Base-by-base conservation (phyloP, 148 eudicot species). In the Fagopyrum tataricum region DNA sequence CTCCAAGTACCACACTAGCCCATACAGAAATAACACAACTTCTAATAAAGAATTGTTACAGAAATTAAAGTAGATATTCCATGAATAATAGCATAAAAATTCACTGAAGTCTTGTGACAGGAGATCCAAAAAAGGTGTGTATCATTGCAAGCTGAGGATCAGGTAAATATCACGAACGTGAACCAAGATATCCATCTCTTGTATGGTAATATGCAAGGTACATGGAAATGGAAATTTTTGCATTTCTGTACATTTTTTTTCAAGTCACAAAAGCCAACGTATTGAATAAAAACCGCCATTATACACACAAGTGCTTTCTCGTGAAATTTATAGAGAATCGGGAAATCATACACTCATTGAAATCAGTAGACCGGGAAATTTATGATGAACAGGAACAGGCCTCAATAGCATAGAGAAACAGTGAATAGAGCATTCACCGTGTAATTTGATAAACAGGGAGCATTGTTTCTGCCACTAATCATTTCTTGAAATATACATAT, bases 401-500 rank as follows among this genome's bases (percentile, higher is more conserved):
- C 15, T 51, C 6, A 51, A 51, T 15, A 51, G 56, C 56, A 46
- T 3, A 51, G 56, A 14, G 21, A 20, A 51, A 13, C 17, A 51
- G 56, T 51, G 56, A 51, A 51, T 17, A 51, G 49, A 46, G 8
- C 49, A 46, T 46, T 46, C 49, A 46, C 7, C 1, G 2, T 31
- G 1, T 31, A 31, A 52, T 52, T n/a, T 15, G 6, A 6, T 15
- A 7, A 52, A 6, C 20, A 52, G 56, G 1, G 23, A 52, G 56
- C 56, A 5, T 17, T 20, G n/a, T 15, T 52, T 46, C 7, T 15
- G n/a, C 56, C 14, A 14, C 49, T 46, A 52, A 17, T 14, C 56
- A 52, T 52, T 52, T 52, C n/a, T 52, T n/a, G 56, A n/a, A 52
- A 52, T 52, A 52, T 52, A 52, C 49, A 46, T 46, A 7, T 52